Evolutionary conservation across 805 yeast species (phyloP), one percentile per base, ranked within the genome.

Genomic region (Wilhelminamyces savonicus): DNA sequence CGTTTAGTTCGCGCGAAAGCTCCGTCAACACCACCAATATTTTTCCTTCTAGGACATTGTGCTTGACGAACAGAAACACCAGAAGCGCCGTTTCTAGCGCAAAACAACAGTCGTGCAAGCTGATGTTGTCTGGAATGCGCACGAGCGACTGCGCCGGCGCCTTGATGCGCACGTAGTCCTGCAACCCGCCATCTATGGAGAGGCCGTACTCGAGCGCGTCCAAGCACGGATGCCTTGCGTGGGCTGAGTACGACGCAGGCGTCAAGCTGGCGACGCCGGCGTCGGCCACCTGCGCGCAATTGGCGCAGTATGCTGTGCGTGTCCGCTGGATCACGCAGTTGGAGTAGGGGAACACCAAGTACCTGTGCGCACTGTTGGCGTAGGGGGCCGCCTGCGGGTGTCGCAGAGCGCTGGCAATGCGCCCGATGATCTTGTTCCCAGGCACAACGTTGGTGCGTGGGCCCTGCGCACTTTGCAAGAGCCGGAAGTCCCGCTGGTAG

Each of bases 111-210:
- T 63, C 69, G 36, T 62, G 69, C 15, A 54, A 36, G 25, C 60
- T 52, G 9, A 62, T 46, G 26, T 43, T 46, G 4, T 34, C 37
- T 2, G 67, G 66, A 3, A 62, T 33, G 13, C 35, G 37, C 9
- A 62, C 39, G 24, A 62, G 39, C 14, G 47, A 33, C 17, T 46
- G 29, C 12, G 43, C 40, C 0, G 65, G 57, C 24, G 40, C 27
- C 7, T 40, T 41, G 3, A 62, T 43, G 21, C 49, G 44, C 18
- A 63, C 36, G 33, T 36, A 55, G 25, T 62, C 66, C 37, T 62
- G 68, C 13, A 63, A 39, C 3, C 69, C 69, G 7, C 69, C 69
- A 28, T 62, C 56, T 4, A 62, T 27, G 27, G 54, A 55, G 9
- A 29, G 32, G 2, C 69, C 69, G 39, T 55, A 58, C 5, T 46